Evolutionary conservation across 352 stramenopile genomes (phyloP).

Genomic region (Phytophthora crassamura): DNA sequence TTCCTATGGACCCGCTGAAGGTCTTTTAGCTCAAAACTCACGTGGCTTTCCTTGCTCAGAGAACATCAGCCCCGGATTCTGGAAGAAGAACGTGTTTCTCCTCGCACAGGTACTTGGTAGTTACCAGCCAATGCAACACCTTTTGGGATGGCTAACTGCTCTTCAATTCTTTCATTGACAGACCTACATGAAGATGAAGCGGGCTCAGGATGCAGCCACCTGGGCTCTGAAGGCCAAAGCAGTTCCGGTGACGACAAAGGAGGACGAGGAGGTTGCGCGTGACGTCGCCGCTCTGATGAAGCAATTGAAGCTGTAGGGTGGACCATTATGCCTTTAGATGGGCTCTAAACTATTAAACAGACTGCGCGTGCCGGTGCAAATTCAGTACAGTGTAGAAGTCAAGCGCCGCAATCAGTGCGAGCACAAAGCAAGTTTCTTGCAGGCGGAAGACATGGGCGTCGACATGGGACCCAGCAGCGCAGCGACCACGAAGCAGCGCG

Average conservation of each 20-base stretch:
- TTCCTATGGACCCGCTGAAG: neutral
- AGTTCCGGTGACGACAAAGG: slow-evolving; percentile 64
- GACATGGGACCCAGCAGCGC: slow-evolving; percentile 19
- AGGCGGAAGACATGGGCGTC: slow-evolving; percentile 21
- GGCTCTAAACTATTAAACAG: too few relatives aligned
- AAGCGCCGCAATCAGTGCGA: too few relatives aligned
- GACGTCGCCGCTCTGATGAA: slow-evolving; percentile 53
- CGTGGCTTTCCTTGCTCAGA: slow-evolving; percentile 39
- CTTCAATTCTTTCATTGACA: slow-evolving; percentile 16
- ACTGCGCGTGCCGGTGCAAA: too few relatives aligned
- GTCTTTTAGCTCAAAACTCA: neutral
- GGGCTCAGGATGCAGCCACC: slow-evolving; percentile 42
- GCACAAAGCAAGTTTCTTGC: too few relatives aligned
- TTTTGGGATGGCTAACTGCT: neutral
- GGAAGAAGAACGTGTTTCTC: slow-evolving; percentile 83
- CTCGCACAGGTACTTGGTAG: slow-evolving; percentile 48
- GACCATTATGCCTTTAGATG: too few relatives aligned
- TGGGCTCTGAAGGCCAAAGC: slow-evolving; percentile 60
- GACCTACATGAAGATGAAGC: slow-evolving; percentile 77
- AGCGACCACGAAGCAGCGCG: slow-evolving; percentile 25
- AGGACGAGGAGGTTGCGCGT: slow-evolving; percentile 61
- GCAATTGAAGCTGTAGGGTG: slow-evolving; percentile 43
- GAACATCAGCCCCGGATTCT: slow-evolving; percentile 66
- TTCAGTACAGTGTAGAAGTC: too few relatives aligned
- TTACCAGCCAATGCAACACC: neutral